Evolutionary conservation across 441 rosid genomes (phyloP), one percentile per base, ranked within the genome.

Genomic region (Mallotus japonicus): DNA sequence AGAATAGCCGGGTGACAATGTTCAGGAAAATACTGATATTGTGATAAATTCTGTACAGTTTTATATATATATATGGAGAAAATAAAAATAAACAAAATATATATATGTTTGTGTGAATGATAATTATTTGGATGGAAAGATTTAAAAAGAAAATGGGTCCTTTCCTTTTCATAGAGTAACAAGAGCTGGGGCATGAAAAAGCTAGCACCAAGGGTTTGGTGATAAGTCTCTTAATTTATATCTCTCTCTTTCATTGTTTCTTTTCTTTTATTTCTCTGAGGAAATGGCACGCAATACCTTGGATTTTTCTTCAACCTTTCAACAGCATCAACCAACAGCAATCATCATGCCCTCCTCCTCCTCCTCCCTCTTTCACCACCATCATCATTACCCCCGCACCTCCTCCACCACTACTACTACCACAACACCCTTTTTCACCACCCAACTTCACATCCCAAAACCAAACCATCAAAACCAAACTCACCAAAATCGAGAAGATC

Each of bases 341-440:
- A 87, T 85, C 84, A 85, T 87, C 81, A 85, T 84, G 87, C 71
- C 78, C 75, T 83, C 85, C 71, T 76, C 84, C 83, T 75, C 78
- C 80, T 69, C 58, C 75, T 66, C 17, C 24, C 58, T 63, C 86
- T 65, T 50, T 67, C 77, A 69, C 77, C 77, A 37, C 77, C 74
- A 62, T 57, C 91, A 87, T 87, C 87, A 87, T 87, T 84, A 84
- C 82, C 40, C 75, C 79, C 79, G 2, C 49, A 7, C 65, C 83
- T 69, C 63, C 79, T 63, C 67, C 72, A 44, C 81, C 55, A 59
- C 75, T 16, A 47, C 71, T 13, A 15, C 64, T 44, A 19, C 62
- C 9, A 56, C 49, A 37, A 7, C 60, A 53, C 28, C 74, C 58
- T 70, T 75, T 66, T 71, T 53, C 58, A 49, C 53, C 46, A 17